These are phyloP conservation scores for Kwoniella europaea DNA, from an alignment of 768 basidiomycete genomes.

Conservation along the genomic window DNA sequence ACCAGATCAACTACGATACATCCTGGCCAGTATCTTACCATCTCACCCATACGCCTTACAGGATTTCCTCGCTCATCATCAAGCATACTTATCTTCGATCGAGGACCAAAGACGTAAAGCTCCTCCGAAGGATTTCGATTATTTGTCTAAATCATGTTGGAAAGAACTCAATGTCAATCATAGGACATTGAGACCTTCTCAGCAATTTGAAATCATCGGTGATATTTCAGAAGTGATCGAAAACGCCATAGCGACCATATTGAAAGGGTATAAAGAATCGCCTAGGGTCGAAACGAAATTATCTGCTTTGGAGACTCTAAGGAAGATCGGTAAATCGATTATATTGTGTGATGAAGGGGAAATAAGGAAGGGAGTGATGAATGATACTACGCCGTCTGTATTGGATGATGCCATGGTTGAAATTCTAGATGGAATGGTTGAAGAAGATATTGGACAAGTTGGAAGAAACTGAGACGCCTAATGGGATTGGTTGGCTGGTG, in stretches of 20 bases:
- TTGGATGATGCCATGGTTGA: neutral
- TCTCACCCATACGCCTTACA: neutral
- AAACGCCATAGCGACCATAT: too few species aligned
- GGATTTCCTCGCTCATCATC: neutral
- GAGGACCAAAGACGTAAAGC: slow-evolving; percentile 5
- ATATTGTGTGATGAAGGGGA: neutral
- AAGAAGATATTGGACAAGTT: neutral
- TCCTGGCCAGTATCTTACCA: neutral
- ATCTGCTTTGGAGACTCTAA: slow-evolving; percentile 2
- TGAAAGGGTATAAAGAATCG: neutral
- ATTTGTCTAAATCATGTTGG: slow-evolving; percentile 19
- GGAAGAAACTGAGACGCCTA: too few species aligned
- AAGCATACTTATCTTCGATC: neutral
- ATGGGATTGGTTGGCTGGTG: neutral
- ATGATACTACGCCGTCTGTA: too few species aligned
- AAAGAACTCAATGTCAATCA: slow-evolving; percentile 15
- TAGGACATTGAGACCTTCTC: neutral
- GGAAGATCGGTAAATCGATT: neutral
- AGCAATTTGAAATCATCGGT: too few species aligned
- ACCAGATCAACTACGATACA: neutral
- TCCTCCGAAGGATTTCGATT: slow-evolving; percentile 20
- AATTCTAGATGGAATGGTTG: neutral
- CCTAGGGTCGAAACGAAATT: neutral
- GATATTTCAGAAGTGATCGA: too few species aligned
- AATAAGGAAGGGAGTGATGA: neutral